These are phyloP conservation scores for Durusdinium trenchii DNA, from an alignment of 73 alveolate species.

Conservation along the genomic window DNA sequence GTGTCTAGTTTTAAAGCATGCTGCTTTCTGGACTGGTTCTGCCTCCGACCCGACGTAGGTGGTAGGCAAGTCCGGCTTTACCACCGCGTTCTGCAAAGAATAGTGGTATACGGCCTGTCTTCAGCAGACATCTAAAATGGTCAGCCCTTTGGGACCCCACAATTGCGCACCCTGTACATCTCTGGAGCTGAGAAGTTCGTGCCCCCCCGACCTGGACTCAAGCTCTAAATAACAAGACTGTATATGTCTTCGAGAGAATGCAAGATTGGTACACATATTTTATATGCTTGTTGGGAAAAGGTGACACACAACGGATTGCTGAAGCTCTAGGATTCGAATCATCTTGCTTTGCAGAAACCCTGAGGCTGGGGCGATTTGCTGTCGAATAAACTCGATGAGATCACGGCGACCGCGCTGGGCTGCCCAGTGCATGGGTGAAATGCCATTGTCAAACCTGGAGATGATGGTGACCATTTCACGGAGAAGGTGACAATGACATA, in stretches of 20 bases:
- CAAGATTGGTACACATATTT: background rate
- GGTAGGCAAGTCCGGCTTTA: slow-evolving; percentile 52
- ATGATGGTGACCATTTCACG: background rate
- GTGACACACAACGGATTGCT: too few relatives aligned
- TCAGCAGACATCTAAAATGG: background rate
- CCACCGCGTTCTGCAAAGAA: slow-evolving; percentile 67
- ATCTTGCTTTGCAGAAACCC: background rate
- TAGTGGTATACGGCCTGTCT: slow-evolving; percentile 71
- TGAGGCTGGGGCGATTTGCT: background rate
- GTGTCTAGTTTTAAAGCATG: too few relatives aligned
- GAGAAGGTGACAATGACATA: background rate
- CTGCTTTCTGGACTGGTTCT: background rate
- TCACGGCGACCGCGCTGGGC: slow-evolving; percentile 84
- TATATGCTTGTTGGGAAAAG: too few relatives aligned
- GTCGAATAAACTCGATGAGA: slow-evolving; percentile 66
- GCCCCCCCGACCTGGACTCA: background rate
- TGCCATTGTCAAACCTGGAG: slow-evolving; percentile 65
- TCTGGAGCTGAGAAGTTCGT: slow-evolving; percentile 23
- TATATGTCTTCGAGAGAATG: background rate
- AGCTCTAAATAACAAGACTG: background rate
- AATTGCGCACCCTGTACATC: slow-evolving; percentile 17
- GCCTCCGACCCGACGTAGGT: slow-evolving; percentile 78
- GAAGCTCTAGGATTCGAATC: too few relatives aligned
- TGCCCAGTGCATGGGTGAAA: slow-evolving; percentile 85
- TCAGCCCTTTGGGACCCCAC: background rate